These are phyloP conservation scores for Diplosphaera chodatii DNA, from an alignment of 139 green algal species.

Conservation along the genomic window DNA sequence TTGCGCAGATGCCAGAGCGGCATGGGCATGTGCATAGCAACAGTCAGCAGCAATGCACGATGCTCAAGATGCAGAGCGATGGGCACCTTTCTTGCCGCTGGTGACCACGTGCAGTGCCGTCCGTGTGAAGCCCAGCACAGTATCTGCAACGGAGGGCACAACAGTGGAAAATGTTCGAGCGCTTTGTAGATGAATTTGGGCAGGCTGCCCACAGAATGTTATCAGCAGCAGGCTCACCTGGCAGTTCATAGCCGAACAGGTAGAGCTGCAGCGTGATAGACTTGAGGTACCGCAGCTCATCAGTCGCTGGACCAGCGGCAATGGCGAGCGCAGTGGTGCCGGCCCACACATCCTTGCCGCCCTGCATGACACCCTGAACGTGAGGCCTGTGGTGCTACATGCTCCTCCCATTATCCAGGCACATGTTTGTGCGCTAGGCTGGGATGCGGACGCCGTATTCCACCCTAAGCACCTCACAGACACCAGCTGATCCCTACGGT, in stretches of 20 bases:
- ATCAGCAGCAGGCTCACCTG: no score
- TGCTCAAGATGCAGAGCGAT: neutral
- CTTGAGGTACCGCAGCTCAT: slow-evolving; percentile 87
- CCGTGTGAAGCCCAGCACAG: slow-evolving; percentile 77
- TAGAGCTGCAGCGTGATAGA: slow-evolving; percentile 84
- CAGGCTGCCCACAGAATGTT: no score
- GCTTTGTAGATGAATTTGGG: no score
- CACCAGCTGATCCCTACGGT: no score
- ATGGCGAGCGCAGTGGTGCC: slow-evolving; percentile 39
- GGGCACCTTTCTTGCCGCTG: slow-evolving; percentile 79
- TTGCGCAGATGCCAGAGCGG: no score
- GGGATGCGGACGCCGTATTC: no score
- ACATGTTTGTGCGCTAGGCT: no score
- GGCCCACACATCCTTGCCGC: neutral
- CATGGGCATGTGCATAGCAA: no score
- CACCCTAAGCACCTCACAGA: no score
- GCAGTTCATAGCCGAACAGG: slow-evolving; percentile 92
- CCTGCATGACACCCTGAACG: neutral
- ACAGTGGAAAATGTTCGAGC: neutral
- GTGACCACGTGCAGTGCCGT: slow-evolving; percentile 68
- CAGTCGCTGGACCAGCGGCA: slow-evolving; percentile 28
- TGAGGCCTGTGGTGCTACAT: neutral
- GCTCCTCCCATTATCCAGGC: no score
- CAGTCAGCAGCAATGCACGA: no score
- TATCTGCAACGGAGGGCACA: slow-evolving; percentile 59